Evolutionary conservation across 2,329 filamentous ascomycete species (phyloP).

Genomic region (Fusarium proliferatum): DNA sequence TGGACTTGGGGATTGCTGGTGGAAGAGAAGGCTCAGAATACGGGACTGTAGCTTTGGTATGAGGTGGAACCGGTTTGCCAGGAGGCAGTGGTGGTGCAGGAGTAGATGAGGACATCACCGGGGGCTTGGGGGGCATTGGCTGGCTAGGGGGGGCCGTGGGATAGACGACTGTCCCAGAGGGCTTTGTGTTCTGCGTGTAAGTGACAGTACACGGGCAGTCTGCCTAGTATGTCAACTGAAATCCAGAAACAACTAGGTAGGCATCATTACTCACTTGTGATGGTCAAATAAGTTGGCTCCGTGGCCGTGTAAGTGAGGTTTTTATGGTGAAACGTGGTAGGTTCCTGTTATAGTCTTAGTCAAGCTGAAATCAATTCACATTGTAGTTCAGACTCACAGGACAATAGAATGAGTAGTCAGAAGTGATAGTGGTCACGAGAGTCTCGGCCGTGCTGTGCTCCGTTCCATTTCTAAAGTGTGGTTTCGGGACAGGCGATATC

Average conservation of each 20-base stretch:
- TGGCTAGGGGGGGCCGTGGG: constrained; percentile 4
- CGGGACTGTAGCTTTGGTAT: not conserved
- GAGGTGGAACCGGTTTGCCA: not conserved
- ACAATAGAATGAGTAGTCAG: constrained; percentile 56
- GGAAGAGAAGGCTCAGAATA: not conserved
- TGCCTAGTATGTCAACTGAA: constrained; percentile 45
- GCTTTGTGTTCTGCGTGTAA: constrained; percentile 27
- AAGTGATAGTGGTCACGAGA: constrained; percentile 51
- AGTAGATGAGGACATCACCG: not conserved
- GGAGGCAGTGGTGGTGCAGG: not conserved
- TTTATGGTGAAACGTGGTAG: constrained; percentile 52
- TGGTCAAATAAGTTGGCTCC: constrained; percentile 55
- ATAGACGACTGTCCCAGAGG: not conserved
- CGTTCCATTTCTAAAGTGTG: not conserved
- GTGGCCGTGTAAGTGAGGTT: constrained; percentile 59
- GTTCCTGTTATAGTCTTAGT: constrained; percentile 30
- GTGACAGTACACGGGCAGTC: constrained; percentile 61
- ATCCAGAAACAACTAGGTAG: not conserved
- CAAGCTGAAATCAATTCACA: too few species aligned
- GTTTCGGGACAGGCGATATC: not conserved
- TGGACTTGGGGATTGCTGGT: not conserved
- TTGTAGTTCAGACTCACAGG: constrained; percentile 49
- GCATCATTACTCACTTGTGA: constrained; percentile 53
- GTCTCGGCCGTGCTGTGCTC: constrained; percentile 34
- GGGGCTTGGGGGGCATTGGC: not conserved